Evolutionary conservation across 495 filamentous ascomycete genomes (phyloP), one percentile per base, ranked within the genome.

Genomic region (Penicillium desertorum): DNA sequence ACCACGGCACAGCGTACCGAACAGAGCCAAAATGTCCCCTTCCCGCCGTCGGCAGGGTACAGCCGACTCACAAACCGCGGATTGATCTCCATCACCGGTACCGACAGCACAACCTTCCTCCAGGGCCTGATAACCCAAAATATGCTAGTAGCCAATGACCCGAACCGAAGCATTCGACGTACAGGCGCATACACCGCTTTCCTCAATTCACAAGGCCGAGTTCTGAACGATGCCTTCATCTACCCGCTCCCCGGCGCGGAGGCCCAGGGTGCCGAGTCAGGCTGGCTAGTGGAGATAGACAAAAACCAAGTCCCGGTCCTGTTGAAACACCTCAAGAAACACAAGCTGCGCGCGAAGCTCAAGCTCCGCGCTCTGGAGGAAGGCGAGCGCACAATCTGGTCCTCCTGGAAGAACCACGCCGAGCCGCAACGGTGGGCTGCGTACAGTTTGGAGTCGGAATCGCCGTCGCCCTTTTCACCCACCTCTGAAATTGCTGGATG

Each of bases 141-240:
- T 61, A 82, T 97, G 62, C 76, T 74, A 11, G 70, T 77, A 0
- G 61, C 72, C 12, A 76, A 76, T 51, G 75, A 77, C 58, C 59
- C 69, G 62, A 65, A 64, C 58, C 54, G 64, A 59, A 42, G 57
- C 23, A 66, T 57, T 27, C 70, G 67, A 46, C 72, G 48, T 10
- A 71, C 56, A 4, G 84, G 84, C 16, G 83, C 84, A 68, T 97
- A 95, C 74, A 76, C 83, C 22, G 89, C 85, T 2, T 96, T 98
- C 65, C 81, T 98, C 12, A 96, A 86, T 61, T 90, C 91, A 19
- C 83, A 87, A 60, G 92, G 94, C 43, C 81, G 90, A 41, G 78
- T 97, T 10, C 76, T 97, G 25, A 83, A 92, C 71, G 94, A 98
- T 70, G 88, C 90, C 25, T 96, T 96, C 75, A 78, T 98, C 29